Percentiles rank a stretch among this genome's conserved stretches.
These are phyloP conservation scores for Paracorniculantispora psalliotae DNA, from an alignment of 2,329 filamentous ascomycete genomes.

Conservation along the genomic window DNA sequence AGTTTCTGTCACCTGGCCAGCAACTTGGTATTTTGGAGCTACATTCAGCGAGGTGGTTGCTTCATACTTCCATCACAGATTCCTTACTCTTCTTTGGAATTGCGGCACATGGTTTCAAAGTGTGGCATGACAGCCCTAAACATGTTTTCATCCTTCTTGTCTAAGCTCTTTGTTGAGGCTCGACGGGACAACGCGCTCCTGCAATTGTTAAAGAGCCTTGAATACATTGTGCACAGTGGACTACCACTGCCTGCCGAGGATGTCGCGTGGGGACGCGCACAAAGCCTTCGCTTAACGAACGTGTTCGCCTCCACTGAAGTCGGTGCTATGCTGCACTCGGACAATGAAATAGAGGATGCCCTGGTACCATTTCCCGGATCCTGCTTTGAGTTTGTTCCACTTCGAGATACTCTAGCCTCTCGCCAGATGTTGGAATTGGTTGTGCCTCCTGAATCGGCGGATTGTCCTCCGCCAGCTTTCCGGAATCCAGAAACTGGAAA, in stretches of 20 bases:
- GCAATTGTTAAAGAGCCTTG: neutral
- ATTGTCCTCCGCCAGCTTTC: constrained; percentile 15
- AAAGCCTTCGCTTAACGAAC: neutral
- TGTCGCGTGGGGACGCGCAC: neutral
- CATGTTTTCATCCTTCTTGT: neutral
- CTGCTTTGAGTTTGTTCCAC: constrained; percentile 14
- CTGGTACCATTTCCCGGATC: constrained; percentile 8
- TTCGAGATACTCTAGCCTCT: neutral
- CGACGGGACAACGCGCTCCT: neutral
- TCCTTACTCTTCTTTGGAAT: neutral
- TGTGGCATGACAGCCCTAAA: neutral
- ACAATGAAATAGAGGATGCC: neutral
- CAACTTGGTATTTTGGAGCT: neutral
- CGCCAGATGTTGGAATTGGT: constrained; percentile 17
- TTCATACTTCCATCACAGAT: neutral
- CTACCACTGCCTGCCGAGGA: neutral
- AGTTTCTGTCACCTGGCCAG: neutral
- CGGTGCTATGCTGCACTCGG: neutral
- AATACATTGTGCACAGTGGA: neutral
- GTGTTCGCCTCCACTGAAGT: neutral
- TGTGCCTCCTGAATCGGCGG: constrained; percentile 10
- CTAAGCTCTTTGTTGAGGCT: neutral
- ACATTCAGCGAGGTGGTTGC: neutral
- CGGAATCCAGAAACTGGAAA: constrained; percentile 16
- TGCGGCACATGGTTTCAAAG: neutral